Percentiles rank a stretch among this genome's conserved stretches.
Conservation (phyloP, 306 rosid species). For the Vicia faba region DNA sequence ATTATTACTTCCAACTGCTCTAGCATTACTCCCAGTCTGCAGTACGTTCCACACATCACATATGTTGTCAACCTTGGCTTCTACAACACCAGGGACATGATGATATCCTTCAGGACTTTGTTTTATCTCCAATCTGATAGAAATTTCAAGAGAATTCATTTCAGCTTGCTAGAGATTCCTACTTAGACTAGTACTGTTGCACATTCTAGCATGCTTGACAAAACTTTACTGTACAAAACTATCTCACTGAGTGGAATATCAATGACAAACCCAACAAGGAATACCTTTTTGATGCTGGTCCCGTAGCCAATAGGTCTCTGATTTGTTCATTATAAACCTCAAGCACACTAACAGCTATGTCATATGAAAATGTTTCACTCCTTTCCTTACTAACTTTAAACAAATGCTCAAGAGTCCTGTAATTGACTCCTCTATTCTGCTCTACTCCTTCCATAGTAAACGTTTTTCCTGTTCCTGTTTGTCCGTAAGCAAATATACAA, state of each 20-base stretch:
- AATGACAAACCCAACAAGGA: constrained; percentile 34
- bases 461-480: constrained; percentile 93
- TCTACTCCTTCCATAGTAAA: constrained; percentile 93
- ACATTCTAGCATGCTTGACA: constrained; percentile 31
- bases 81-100: constrained; percentile 81
- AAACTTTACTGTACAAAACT: constrained; percentile 10
- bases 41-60: constrained; percentile 72
- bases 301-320: constrained; percentile 72
- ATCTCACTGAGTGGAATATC: constrained; percentile 2
- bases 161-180: constrained; percentile 30
- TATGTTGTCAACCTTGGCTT: constrained; percentile 68
- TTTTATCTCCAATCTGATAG: constrained; percentile 79
- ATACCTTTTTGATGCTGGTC: constrained; percentile 71
- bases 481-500: constrained; percentile 91
- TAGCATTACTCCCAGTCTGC: constrained; percentile 82
- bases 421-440: constrained; percentile 82
- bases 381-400: constrained; percentile 70
- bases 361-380: constrained; percentile 59
- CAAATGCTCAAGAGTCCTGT: constrained; percentile 79
- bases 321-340: constrained; percentile 94
- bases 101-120: constrained; percentile 75
- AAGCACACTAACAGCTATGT: constrained; percentile 79
- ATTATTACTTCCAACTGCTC: constrained; percentile 83
- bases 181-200: constrained; percentile 14
- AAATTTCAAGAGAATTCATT: constrained; percentile 32